Conservation (phyloP, 2,329 filamentous ascomycete species). For the Phialemonium atrogriseum region DNA sequence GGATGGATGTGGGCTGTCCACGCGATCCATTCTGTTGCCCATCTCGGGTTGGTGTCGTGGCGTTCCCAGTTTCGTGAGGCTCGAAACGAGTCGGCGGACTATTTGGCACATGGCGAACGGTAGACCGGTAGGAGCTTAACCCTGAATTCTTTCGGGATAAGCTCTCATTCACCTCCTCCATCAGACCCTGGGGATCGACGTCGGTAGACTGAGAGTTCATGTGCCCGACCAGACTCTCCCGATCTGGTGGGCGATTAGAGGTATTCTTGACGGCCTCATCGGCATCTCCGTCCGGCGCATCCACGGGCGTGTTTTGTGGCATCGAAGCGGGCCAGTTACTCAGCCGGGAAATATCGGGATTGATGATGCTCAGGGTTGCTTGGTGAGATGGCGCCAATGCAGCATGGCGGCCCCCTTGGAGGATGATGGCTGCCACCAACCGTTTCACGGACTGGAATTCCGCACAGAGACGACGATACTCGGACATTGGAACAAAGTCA, state of each 20-base stretch:
- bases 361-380: background rate
- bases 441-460: conserved; percentile 10
- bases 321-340: background rate
- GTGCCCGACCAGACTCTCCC: conserved; percentile 16
- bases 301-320: background rate
- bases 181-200: conserved; percentile 13
- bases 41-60: conserved; percentile 1
- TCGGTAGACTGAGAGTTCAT: conserved; percentile 19
- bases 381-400: too few species aligned
- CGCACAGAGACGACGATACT: conserved; percentile 10
- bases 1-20: conserved; percentile 1
- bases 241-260: conserved; percentile 8
- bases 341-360: background rate
- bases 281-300: background rate
- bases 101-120: conserved; percentile 18
- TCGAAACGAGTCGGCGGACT: conserved; percentile 9
- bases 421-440: conserved; percentile 4
- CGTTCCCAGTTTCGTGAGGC: background rate
- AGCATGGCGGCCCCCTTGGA: too few species aligned
- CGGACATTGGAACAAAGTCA: conserved; percentile 8
- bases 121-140: conserved; percentile 13
- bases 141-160: conserved; percentile 14
- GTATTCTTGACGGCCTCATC: too few species aligned
- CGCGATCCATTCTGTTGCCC: too few species aligned
- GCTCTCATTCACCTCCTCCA: conserved; percentile 14